Percentiles rank a stretch among this genome's conserved stretches.
These are phyloP conservation scores for Apiospora arundinis DNA, from an alignment of 2,329 filamentous ascomycete species.

Conservation along the genomic window DNA sequence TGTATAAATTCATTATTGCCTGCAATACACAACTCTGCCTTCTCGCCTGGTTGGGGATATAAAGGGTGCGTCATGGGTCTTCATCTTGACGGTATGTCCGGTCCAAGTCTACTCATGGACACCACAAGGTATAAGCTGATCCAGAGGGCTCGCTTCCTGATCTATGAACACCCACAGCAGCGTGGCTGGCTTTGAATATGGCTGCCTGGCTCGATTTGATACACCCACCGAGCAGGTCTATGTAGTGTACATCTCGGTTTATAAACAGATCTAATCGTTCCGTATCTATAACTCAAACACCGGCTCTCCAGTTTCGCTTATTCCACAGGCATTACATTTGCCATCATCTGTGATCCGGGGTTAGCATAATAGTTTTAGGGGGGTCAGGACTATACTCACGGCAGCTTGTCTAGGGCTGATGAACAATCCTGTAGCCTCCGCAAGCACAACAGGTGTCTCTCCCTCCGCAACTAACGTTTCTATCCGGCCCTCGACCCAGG, in stretches of 20 bases:
- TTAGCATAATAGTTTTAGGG: neutral
- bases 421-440: slow-evolving; percentile 85
- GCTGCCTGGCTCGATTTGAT: neutral
- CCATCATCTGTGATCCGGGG: slow-evolving; percentile 40
- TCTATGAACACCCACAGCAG: neutral
- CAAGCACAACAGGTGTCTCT: slow-evolving; percentile 70
- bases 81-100: neutral
- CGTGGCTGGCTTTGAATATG: neutral
- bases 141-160: neutral
- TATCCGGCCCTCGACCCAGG: slow-evolving; percentile 88
- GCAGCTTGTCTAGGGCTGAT: slow-evolving; percentile 85
- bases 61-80: neutral
- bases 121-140: neutral
- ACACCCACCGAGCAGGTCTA: neutral
- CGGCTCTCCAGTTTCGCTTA: neutral
- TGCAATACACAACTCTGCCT: neutral
- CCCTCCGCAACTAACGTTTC: slow-evolving; percentile 74
- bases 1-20: neutral
- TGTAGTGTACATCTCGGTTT: neutral
- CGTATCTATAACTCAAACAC: neutral
- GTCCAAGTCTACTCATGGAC: neutral
- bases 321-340: slow-evolving; percentile 33
- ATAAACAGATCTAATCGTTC: neutral
- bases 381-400: slow-evolving; percentile 53
- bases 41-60: neutral